Percentiles rank a stretch among this genome's conserved stretches.
Evolutionary conservation across 164 flowering plant species (phyloP).

Genomic region (grape (Vitis vinifera)): DNA sequence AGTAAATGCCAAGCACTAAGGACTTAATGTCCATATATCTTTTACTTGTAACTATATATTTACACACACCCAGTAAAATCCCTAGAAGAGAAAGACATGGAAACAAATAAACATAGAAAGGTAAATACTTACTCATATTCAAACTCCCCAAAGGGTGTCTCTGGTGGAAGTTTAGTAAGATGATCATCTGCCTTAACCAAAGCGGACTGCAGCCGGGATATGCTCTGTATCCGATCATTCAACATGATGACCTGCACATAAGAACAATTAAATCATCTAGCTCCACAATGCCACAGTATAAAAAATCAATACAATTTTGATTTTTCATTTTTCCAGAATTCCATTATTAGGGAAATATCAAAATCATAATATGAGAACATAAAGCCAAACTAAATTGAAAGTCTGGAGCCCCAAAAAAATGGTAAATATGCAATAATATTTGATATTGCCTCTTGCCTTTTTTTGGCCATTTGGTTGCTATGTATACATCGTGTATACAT

Average conservation of each 20-base stretch:
- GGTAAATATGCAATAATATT: no score
- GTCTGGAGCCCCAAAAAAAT: no score
- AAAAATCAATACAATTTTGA: no score
- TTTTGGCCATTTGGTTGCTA: no score
- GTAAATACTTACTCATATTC: slow-evolving; percentile 57
- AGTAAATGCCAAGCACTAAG: neutral
- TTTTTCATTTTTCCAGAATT: no score
- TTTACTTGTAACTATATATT: neutral
- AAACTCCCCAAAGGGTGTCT: slow-evolving; percentile 74
- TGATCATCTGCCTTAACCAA: slow-evolving; percentile 80
- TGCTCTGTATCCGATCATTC: slow-evolving; percentile 78
- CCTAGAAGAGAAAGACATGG: neutral
- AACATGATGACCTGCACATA: slow-evolving; percentile 72
- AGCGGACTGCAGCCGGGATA: slow-evolving; percentile 63
- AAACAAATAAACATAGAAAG: neutral
- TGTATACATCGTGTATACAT: no score
- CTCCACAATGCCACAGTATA: neutral
- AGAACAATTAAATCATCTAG: slow-evolving; percentile 1
- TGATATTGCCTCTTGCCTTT: no score
- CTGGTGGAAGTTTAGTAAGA: slow-evolving; percentile 63
- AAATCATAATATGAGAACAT: no score
- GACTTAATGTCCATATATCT: neutral
- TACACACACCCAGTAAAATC: neutral
- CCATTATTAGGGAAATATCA: no score
- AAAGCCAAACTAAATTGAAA: no score